Evolutionary conservation across 2,329 filamentous ascomycete species (phyloP), one percentile per base, ranked within the genome.

Genomic region (Boeremia lycopersici): DNA sequence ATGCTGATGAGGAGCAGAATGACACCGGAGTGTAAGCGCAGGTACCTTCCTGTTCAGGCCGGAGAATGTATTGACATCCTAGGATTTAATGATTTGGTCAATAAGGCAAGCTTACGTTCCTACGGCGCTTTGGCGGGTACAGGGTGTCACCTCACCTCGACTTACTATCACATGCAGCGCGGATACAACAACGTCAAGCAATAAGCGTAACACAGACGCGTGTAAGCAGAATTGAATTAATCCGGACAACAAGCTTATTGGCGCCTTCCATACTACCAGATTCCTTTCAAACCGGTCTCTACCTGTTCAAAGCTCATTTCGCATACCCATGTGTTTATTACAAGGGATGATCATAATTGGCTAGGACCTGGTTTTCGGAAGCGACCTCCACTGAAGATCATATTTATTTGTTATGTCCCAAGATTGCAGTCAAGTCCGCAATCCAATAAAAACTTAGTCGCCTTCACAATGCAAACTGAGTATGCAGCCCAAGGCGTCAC

Each of bases 361-460:
- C 46, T 25, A 42, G 52, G 52, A 44, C 46, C 46, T 55, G 41
- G 46, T 12, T 50, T 36, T 13, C 29, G 52, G 42, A 47, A 47
- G 12, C 45, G 36, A 55, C 17, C 28, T 10, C 36, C 31, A 33
- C 28, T 46, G 39, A 35, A 8, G 19, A 6, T 33, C 17, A 25
- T 10, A n/a, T 42, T 55, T 7, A 46, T 36, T 31, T 49, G 41
- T 15, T 50, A 25, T 30, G 38, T 42, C 52, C 52, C 47, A 50
- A 55, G 41, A 55, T 43, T 54, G 52, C 46, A 55, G 42, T 46
- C 46, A 50, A 50, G 30, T 36, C 52, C 46, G 46, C 46, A 49
- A 41, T 17, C n/a, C 26, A 55, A 49, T 46, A 36, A 36, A 46
- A 55, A 11, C 41, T 15, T 13, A 42, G 30, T 46, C 31, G 46